Evolutionary conservation across 805 yeast genomes (phyloP).

Genomic region (Huiozyma naganishii): DNA sequence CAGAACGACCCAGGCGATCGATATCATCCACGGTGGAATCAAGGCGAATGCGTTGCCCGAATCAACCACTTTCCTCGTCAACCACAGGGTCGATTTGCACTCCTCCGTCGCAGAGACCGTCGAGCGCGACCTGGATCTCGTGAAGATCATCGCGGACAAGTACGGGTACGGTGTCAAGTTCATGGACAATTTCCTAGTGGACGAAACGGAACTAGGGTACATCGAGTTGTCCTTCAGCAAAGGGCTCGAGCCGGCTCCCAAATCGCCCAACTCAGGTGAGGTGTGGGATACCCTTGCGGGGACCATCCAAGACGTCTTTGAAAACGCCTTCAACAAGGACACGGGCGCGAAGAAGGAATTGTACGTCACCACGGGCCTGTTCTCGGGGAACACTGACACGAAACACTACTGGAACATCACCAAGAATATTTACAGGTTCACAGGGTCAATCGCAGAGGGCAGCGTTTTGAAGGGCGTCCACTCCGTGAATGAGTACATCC

Average conservation of each 20-base stretch:
- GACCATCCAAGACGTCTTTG: conserved; percentile 43
- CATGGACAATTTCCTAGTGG: conserved; percentile 14
- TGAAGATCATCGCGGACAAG: conserved; percentile 35
- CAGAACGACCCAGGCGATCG: conserved; percentile 58
- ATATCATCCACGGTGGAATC: conserved; percentile 59
- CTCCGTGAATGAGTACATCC: conserved; percentile 52
- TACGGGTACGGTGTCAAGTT: conserved; percentile 37
- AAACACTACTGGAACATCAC: conserved; percentile 48
- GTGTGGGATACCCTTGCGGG: conserved; percentile 39
- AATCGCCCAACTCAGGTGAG: conserved; percentile 28
- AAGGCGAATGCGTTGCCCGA: conserved; percentile 75
- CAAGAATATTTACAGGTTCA: conserved; percentile 42
- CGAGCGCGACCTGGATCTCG: conserved; percentile 29
- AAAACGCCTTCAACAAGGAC: conserved; percentile 31
- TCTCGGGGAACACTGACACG: conserved; percentile 56
- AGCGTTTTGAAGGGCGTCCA: conserved; percentile 33
- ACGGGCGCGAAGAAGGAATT: conserved; percentile 11
- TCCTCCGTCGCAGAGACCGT: conserved; percentile 35
- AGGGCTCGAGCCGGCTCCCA: conserved; percentile 31
- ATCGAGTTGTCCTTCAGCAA: conserved; percentile 17
- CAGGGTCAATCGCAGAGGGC: conserved; percentile 14
- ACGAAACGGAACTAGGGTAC: conserved; percentile 22
- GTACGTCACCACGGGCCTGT: conserved; percentile 37
- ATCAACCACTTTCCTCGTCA: conserved; percentile 39
- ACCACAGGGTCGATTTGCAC: conserved; percentile 57